A percentile compares a stretch with the other conserved stretches of the same genome.
These are phyloP conservation scores for Aspergillus sp. DNA, from an alignment of 2,329 filamentous ascomycete genomes.

Conservation along the genomic window DNA sequence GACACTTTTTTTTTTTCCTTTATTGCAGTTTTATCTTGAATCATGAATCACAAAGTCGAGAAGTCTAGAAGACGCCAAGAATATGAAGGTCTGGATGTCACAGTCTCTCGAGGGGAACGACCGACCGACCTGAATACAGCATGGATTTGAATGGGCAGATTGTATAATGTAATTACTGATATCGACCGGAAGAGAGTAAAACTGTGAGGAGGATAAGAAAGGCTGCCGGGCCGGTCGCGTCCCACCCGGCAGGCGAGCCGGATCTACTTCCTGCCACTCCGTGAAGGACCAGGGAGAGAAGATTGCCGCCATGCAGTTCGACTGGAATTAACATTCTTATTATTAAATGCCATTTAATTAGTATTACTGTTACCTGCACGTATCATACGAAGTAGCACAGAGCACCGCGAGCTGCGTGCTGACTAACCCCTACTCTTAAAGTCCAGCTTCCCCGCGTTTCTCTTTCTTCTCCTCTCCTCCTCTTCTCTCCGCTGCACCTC, in stretches of 20 bases:
- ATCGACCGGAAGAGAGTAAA: neutral
- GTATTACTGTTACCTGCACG: neutral
- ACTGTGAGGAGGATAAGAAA: neutral
- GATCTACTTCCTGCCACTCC: neutral
- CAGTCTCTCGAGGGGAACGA: too few species aligned
- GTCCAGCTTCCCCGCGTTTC: constrained; percentile 28
- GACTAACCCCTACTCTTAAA: constrained; percentile 12
- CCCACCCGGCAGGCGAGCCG: neutral
- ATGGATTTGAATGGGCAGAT: too few species aligned
- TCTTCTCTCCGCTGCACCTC: constrained; percentile 4
- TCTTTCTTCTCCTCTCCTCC: constrained; percentile 7
- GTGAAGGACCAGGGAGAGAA: too few species aligned
- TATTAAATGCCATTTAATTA: too few species aligned
- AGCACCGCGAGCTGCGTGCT: neutral
- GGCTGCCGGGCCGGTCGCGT: neutral
- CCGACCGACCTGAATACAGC: too few species aligned
- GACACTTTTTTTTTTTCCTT: neutral
- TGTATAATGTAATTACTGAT: neutral
- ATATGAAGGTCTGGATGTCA: too few species aligned
- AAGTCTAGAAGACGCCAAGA: neutral
- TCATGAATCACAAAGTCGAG: too few species aligned
- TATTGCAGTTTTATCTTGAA: too few species aligned
- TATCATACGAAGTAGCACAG: neutral
- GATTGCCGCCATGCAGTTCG: too few species aligned
- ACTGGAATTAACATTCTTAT: too few species aligned